Evolutionary conservation across 345 rosid genomes (phyloP).

Genomic region (Arabis hirsuta): DNA sequence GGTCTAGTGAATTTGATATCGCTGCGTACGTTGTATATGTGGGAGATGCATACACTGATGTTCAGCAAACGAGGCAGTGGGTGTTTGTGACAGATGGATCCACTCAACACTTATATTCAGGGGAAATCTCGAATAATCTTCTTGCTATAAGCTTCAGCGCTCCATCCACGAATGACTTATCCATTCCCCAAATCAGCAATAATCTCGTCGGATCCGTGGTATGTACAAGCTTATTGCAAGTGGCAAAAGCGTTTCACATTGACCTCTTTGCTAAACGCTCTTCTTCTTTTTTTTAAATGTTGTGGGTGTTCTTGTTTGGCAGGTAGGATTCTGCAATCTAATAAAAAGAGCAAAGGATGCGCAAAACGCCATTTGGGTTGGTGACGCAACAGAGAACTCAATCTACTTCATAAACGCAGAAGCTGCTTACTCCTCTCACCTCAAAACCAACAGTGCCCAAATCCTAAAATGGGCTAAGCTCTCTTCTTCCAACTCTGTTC

Average conservation of each 20-base stretch:
- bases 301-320: constrained; percentile 26
- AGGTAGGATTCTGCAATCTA: constrained; percentile 88
- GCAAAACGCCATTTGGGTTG: constrained; percentile 71
- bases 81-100: constrained; percentile 87
- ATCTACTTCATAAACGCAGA: constrained; percentile 56
- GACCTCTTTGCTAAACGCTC: not conserved
- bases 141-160: constrained; percentile 87
- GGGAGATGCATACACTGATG: constrained; percentile 65
- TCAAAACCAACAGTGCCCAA: constrained; percentile 60
- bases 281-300: not conserved
- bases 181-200: constrained; percentile 57
- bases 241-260: not conserved
- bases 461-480: constrained; percentile 68
- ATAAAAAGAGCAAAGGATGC: constrained; percentile 77
- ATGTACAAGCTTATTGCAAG: constrained; percentile 35
- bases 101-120: constrained; percentile 42
- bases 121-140: constrained; percentile 57
- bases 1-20: constrained; percentile 80
- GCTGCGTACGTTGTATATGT: constrained; percentile 74
- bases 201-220: constrained; percentile 85
- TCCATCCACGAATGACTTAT: constrained; percentile 51
- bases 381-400: constrained; percentile 90
- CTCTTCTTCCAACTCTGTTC: constrained; percentile 56
- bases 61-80: constrained; percentile 80
- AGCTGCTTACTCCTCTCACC: constrained; percentile 59